Conservation (phyloP, 2,329 filamentous ascomycete genomes). For the Calonectria montana region DNA sequence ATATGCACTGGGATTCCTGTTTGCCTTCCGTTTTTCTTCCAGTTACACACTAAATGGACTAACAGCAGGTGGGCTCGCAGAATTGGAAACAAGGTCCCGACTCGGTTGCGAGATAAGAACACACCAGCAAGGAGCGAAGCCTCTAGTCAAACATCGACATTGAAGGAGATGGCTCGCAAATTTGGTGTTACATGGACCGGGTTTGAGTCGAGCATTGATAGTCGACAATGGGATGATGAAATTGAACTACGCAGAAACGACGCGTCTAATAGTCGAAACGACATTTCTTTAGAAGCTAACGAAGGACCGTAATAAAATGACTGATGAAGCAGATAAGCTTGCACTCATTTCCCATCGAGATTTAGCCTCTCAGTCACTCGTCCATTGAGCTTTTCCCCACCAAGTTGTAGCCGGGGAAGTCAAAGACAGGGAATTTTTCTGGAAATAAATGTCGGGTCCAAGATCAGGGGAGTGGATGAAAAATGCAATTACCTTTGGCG, state of each 20-base stretch:
- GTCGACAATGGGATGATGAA: neutral
- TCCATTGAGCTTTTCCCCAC: no score
- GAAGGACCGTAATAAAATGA: no score
- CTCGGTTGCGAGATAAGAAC: neutral
- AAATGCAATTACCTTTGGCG: no score
- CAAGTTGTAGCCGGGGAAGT: no score
- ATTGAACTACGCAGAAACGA: neutral
- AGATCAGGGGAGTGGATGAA: no score
- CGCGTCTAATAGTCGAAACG: neutral
- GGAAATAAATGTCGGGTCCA: no score
- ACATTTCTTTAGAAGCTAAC: no score
- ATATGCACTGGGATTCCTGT: neutral
- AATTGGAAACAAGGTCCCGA: neutral
- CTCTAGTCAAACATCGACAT: neutral
- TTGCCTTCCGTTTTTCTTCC: neutral
- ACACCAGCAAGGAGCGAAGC: neutral
- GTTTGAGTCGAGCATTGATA: neutral
- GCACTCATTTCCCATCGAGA: no score
- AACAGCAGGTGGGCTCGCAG: neutral
- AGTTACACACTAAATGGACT: neutral
- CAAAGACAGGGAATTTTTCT: no score
- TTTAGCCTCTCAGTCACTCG: no score
- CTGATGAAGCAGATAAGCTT: no score
- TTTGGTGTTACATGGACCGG: neutral
- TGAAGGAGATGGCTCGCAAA: conserved; percentile 2